Evolutionary conservation across 169 alveolate species (phyloP).

Genomic region (Plasmodium cynomolgi): DNA sequence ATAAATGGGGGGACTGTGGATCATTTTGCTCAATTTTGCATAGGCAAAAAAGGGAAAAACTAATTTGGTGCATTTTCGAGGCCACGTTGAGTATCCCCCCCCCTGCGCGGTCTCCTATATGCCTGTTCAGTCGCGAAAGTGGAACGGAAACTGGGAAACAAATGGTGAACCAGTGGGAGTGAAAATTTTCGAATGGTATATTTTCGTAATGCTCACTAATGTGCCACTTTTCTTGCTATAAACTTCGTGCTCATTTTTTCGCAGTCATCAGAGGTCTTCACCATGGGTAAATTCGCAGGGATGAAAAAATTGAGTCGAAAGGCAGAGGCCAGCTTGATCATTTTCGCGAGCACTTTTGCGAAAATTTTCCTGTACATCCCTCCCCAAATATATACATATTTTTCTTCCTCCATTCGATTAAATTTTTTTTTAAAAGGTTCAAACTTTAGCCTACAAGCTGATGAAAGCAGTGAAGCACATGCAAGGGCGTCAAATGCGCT

Average conservation of each 20-base stretch:
- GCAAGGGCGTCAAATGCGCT: neutral
- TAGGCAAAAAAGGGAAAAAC: neutral
- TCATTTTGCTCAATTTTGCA: neutral
- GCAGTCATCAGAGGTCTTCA: neutral
- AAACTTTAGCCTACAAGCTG: neutral
- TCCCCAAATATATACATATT: neutral
- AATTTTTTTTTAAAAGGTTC: neutral
- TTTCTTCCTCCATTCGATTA: neutral
- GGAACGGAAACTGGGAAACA: neutral
- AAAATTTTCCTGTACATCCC: neutral
- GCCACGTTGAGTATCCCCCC: neutral
- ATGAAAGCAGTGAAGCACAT: neutral
- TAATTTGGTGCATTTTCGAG: neutral
- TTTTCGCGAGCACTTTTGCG: neutral
- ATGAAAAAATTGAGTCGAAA: neutral
- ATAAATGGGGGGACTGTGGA: neutral
- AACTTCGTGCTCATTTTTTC: neutral
- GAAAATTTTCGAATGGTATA: neutral
- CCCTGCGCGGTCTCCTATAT: neutral
- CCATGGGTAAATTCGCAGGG: neutral
- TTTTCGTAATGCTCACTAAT: neutral
- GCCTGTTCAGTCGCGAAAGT: neutral
- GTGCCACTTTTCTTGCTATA: neutral
- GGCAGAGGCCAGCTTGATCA: neutral
- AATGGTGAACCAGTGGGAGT: neutral